Conservation (phyloP, 202 grass and related monocot genomes). For the Zoysia matrella region DNA sequence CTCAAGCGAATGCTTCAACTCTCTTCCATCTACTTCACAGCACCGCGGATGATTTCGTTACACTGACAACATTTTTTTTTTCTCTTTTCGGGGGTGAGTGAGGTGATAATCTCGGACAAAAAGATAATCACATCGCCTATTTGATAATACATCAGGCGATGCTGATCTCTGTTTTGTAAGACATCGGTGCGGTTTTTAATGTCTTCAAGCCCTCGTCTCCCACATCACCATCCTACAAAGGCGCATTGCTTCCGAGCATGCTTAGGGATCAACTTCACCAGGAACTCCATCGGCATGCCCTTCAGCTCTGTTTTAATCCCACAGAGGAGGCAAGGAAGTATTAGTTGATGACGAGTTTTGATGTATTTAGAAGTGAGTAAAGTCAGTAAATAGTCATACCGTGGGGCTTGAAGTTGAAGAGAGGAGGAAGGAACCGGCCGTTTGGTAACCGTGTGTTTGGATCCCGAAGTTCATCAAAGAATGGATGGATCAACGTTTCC, state of each 20-base stretch:
- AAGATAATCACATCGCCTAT: conserved; percentile 43
- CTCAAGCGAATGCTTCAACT: conserved; percentile 30
- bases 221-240: conserved; percentile 54
- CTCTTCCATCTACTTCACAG: conserved; percentile 46
- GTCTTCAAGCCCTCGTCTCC: conserved; percentile 32
- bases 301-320: conserved; percentile 59
- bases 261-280: conserved; percentile 66
- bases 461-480: too few species aligned
- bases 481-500: conserved; percentile 42
- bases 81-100: not conserved
- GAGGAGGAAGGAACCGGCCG: too few species aligned
- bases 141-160: conserved; percentile 13
- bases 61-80: not conserved
- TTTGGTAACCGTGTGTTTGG: too few species aligned
- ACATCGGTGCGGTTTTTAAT: conserved; percentile 34
- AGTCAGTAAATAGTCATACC: conserved; percentile 69
- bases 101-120: conserved; percentile 25
- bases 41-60: conserved; percentile 26
- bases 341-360: not conserved
- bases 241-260: conserved; percentile 73
- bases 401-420: conserved; percentile 61
- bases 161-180: conserved; percentile 32
- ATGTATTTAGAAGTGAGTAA: conserved; percentile 47
- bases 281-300: conserved; percentile 51
- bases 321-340: not conserved